Evolutionary conservation across 371 early-diverging fungal species (phyloP), one percentile per base, ranked within the genome.

Genomic region (Mucor velutinosus): DNA sequence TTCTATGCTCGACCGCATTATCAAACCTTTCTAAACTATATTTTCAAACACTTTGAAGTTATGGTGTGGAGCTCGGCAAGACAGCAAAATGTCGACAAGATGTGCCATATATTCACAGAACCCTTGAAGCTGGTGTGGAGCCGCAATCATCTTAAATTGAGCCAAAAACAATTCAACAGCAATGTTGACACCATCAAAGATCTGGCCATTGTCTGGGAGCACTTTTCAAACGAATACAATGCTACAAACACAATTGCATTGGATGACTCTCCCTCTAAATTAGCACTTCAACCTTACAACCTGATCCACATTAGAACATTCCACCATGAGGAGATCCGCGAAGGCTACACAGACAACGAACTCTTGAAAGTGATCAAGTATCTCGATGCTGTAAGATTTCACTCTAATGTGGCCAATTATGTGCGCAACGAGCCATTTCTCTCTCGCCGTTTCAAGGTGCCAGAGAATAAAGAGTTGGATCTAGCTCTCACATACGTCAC

Each of bases 51-150:
- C 57, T 93, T 90, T 73, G 72, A 74, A 6, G 93, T 93, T 23
- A 89, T 92, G 90, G 87, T 93, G 3, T 93, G 93, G 93, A 90
- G 90, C 35, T 90, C 92, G 8, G 91, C 92, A 0, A 85, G 81
- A 45, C 82, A 84, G 0, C 65, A 70, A 0, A 89, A 81, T 32
- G 90, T 92, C 0, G 27, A 74, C 8, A 75, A 69, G 21, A 90
- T 90, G 90, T 71, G 88, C 43, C 71, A 72, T n/a, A 39, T 75
- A 30, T 84, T 92, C 76, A 83, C 76, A 7, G 56, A 70, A 0
- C 63, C 65, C 1, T 57, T 70, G 0, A 43, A 75, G 0, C 76
- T 92, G 0, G 72, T 84, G 8, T 93, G 93, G 93, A 80, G 85
- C 33, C 82, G 93, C 27, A 67, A 81, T 3, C 71, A 79, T 41